Percentiles rank a stretch among this genome's conserved stretches.
Conservation (phyloP, 371 early-diverging fungal species). For the Fennellomyces sp. region DNA sequence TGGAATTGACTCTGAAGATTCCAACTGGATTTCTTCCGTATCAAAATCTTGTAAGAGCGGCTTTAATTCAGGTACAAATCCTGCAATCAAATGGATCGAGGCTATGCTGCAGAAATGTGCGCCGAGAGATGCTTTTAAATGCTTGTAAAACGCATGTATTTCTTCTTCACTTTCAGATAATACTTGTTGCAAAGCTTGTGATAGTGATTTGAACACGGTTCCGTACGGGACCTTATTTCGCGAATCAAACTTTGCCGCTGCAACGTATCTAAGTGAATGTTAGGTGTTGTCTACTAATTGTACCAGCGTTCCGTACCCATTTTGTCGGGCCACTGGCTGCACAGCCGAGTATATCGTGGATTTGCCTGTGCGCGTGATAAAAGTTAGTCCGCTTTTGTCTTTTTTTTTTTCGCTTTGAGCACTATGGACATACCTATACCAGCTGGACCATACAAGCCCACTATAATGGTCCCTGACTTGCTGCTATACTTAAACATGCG, state of each 20-base stretch:
- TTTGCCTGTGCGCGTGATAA: too few relatives aligned
- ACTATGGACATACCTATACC: neutral
- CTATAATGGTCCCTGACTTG: too few relatives aligned
- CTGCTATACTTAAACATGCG: too few relatives aligned
- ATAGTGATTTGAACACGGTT: constrained; percentile 35
- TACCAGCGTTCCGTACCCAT: neutral
- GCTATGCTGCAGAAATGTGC: constrained; percentile 39
- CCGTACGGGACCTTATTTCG: constrained; percentile 41
- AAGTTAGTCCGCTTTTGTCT: neutral
- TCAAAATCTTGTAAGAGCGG: constrained; percentile 22
- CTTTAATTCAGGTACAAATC: constrained; percentile 42
- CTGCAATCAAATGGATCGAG: constrained; percentile 21
- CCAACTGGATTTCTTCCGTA: constrained; percentile 18
- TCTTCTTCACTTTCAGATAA: constrained; percentile 44
- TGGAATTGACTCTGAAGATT: too few relatives aligned
- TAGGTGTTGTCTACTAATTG: neutral
- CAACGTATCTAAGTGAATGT: constrained; percentile 30
- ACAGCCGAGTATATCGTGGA: too few relatives aligned
- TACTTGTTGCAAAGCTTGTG: constrained; percentile 47
- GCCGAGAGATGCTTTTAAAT: constrained; percentile 32
- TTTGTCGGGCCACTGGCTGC: neutral
- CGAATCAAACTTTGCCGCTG: constrained; percentile 39
- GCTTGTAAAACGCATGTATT: constrained; percentile 31
- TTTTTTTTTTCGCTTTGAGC: neutral
- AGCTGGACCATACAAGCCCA: too few relatives aligned